A percentile compares a stretch with the other conserved stretches of the same genome.
Conservation (phyloP, 2,329 filamentous ascomycete genomes). For the Cercospora nicotianae region DNA sequence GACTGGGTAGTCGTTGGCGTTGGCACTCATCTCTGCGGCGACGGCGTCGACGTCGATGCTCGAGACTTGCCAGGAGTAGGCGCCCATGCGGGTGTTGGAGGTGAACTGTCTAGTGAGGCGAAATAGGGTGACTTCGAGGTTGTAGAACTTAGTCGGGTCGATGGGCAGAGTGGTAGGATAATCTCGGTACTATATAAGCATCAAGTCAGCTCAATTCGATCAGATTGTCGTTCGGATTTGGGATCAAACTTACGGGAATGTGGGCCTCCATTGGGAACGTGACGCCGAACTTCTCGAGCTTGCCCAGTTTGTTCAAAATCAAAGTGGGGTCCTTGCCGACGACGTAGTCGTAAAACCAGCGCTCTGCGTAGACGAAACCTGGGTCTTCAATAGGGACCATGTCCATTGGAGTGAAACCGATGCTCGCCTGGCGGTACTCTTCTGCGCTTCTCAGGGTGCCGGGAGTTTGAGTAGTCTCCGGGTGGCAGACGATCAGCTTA, state of each 20-base stretch:
- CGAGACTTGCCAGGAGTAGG: neutral
- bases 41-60: neutral
- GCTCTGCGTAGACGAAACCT: neutral
- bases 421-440: neutral
- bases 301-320: neutral
- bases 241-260: neutral
- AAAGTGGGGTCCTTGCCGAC: neutral
- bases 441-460: neutral
- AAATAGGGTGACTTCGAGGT: neutral
- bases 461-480: neutral
- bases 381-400: neutral
- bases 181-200: neutral
- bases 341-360: neutral
- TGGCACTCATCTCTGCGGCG: neutral
- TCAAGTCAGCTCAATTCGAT: neutral
- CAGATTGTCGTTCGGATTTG: neutral
- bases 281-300: neutral
- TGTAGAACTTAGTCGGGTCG: neutral
- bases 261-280: neutral
- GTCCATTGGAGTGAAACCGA: neutral
- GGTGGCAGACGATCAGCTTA: neutral
- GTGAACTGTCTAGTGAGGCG: neutral
- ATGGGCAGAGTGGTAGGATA: neutral
- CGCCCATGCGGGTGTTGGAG: neutral
- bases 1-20: neutral